Conservation (phyloP, 2,329 filamentous ascomycete species). For the Colletotrichum graminicola region DNA sequence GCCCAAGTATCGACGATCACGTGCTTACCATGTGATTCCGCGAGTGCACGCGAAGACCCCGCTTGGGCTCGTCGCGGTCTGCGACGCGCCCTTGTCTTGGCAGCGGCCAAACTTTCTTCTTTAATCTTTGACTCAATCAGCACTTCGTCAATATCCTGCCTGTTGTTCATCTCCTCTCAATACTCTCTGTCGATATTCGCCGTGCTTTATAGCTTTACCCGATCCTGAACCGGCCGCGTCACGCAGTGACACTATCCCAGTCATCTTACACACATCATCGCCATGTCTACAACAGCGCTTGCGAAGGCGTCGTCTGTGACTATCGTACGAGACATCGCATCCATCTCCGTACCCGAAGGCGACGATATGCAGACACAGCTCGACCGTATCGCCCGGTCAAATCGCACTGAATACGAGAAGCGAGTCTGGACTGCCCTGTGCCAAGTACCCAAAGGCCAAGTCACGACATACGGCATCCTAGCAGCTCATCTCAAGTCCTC, state of each 20-base stretch:
- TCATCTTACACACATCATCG: slow-evolving; percentile 11
- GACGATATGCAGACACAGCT: slow-evolving; percentile 56
- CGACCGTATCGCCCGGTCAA: slow-evolving; percentile 58
- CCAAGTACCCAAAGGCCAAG: slow-evolving; percentile 80
- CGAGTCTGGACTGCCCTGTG: slow-evolving; percentile 78
- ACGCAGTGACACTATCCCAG: neutral
- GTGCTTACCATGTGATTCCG: slow-evolving; percentile 21
- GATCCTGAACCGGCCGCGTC: too few species aligned
- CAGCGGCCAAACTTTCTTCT: slow-evolving; percentile 18
- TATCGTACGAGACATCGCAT: slow-evolving; percentile 9
- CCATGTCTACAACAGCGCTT: slow-evolving; percentile 26
- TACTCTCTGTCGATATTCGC: neutral
- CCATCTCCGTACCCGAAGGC: slow-evolving; percentile 21
- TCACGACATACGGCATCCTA: slow-evolving; percentile 83
- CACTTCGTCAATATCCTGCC: neutral
- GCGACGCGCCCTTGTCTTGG: slow-evolving; percentile 41
- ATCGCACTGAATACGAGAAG: slow-evolving; percentile 68
- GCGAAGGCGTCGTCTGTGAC: slow-evolving; percentile 7
- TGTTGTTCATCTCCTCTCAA: too few species aligned
- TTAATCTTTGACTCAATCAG: slow-evolving; percentile 5
- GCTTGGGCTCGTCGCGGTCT: slow-evolving; percentile 20
- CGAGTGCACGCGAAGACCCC: slow-evolving; percentile 17
- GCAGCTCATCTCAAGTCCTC: slow-evolving; percentile 77
- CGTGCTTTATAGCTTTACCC: neutral
- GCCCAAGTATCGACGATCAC: neutral